Percentiles rank a stretch among this genome's conserved stretches.
phyloP scores from a whole-genome alignment of 352 stramenopile genomes.

The Globisporangium megalacanthum region DNA sequence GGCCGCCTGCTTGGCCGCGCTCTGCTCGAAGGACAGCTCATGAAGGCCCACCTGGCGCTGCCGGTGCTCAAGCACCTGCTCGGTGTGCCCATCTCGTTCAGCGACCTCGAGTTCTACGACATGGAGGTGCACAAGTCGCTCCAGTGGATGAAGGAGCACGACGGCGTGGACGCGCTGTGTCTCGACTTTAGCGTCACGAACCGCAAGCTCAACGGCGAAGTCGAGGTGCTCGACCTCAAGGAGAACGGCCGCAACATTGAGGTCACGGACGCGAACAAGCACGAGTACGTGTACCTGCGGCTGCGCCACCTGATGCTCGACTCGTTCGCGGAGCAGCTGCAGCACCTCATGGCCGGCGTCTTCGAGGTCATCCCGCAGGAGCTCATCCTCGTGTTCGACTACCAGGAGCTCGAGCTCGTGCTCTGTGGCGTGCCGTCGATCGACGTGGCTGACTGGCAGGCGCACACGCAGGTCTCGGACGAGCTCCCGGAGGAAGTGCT shows the following conservation, averaged over 20 bases:
- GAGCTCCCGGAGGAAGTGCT: conserved; percentile 69
- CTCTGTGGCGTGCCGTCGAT: conserved; percentile 77
- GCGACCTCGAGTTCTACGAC: conserved; percentile 88
- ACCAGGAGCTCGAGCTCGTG: conserved; percentile 79
- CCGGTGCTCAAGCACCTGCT: conserved; percentile 84
- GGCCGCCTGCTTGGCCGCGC: conserved; percentile 94
- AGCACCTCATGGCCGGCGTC: conserved; percentile 89
- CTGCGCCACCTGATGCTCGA: conserved; percentile 96
- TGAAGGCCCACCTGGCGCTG: conserved; percentile 78
- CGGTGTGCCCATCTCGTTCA: conserved; percentile 83
- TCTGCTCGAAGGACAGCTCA: conserved; percentile 93
- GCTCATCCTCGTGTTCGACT: conserved; percentile 80
- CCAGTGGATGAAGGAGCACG: conserved; percentile 83
- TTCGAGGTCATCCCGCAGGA: conserved; percentile 96
- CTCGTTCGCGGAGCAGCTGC: conserved; percentile 91
- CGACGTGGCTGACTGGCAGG: conserved; percentile 80
- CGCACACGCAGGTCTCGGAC: conserved; percentile 85
- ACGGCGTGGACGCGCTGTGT: conserved; percentile 65
- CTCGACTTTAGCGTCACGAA: conserved; percentile 84
- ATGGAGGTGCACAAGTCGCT: conserved; percentile 80
- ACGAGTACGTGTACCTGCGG: conserved; percentile 94
- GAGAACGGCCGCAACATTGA: conserved; percentile 78
- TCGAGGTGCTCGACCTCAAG: conserved; percentile 82
- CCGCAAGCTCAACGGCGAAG: conserved; percentile 64
- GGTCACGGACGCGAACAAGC: conserved; percentile 96